Evolutionary conservation across 257 asterid genomes (phyloP).

Genomic region (Przewalskia tangutica): DNA sequence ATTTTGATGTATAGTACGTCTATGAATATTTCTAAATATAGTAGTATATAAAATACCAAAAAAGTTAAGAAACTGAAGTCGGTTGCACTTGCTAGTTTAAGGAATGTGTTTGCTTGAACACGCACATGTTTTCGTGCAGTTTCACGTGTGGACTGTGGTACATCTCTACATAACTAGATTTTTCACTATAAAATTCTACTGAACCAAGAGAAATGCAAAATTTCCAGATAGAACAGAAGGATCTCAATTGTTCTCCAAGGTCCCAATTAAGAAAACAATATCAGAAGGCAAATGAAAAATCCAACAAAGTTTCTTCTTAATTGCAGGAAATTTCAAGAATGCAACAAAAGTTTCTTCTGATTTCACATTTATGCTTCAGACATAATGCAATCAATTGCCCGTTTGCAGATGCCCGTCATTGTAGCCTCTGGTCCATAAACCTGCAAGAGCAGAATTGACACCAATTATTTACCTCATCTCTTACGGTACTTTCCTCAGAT

Average conservation of each 20-base stretch:
- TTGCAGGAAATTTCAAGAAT: not conserved
- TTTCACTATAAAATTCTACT: not conserved
- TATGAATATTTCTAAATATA: too few species aligned
- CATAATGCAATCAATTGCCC: conserved; percentile 72
- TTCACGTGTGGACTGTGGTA: too few species aligned
- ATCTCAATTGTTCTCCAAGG: not conserved
- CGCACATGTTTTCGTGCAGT: too few species aligned
- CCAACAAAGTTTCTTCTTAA: not conserved
- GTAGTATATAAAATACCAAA: too few species aligned
- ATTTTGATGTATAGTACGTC: too few species aligned
- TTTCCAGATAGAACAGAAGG: not conserved
- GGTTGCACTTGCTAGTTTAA: too few species aligned
- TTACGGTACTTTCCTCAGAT: not conserved
- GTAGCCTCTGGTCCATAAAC: conserved; percentile 91
- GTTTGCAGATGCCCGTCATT: conserved; percentile 82
- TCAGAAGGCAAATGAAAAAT: not conserved
- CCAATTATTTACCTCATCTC: not conserved
- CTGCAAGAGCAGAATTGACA: conserved; percentile 17
- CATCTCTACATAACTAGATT: too few species aligned
- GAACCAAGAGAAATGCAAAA: not conserved
- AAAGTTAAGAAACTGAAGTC: too few species aligned
- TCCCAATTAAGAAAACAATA: not conserved
- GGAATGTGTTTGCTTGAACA: too few species aligned
- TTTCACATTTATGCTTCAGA: conserved; percentile 32
- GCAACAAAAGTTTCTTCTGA: not conserved